These are phyloP conservation scores for Chaetomium cochliodes DNA, from an alignment of 495 filamentous ascomycete species.

Conservation along the genomic window DNA sequence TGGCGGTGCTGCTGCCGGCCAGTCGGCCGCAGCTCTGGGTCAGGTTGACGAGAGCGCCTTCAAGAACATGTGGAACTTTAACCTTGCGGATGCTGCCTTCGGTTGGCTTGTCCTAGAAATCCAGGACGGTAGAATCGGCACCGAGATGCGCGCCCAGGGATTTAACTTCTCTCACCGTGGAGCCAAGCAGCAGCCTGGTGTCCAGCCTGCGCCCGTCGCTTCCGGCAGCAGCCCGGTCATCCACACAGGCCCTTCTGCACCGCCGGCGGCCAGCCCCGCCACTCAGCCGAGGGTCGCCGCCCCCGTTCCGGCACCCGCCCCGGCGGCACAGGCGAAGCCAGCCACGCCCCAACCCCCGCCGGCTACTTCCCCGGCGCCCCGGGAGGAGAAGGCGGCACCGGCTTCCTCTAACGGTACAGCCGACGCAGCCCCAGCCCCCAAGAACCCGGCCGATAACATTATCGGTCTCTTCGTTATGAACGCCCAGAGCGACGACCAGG, in stretches of 20 bases:
- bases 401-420: constrained; percentile 52
- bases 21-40: constrained; percentile 60
- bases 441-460: constrained; percentile 48
- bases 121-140: constrained; percentile 90
- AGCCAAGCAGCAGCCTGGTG: constrained; percentile 50
- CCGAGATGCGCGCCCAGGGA: constrained; percentile 96
- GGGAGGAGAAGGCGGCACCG: constrained; percentile 49
- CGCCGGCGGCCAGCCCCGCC: constrained; percentile 33
- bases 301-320: constrained; percentile 38
- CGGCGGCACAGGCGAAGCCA: constrained; percentile 52
- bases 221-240: constrained; percentile 34
- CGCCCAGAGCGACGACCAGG: constrained; percentile 71
- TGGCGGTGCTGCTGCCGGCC: constrained; percentile 76
- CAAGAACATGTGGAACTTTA: constrained; percentile 99
- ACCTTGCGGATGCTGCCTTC: constrained; percentile 95
- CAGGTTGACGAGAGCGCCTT: constrained; percentile 98
- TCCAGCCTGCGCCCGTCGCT: constrained; percentile 37
- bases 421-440: constrained; percentile 45
- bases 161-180: constrained; percentile 98
- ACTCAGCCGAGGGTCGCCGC: constrained; percentile 31
- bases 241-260: constrained; percentile 39
- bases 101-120: constrained; percentile 94
- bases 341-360: constrained; percentile 48
- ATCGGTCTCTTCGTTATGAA: constrained; percentile 84
- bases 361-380: constrained; percentile 42